phyloP scores from a whole-genome alignment of 345 rosid species.

The Brassica juncea region DNA sequence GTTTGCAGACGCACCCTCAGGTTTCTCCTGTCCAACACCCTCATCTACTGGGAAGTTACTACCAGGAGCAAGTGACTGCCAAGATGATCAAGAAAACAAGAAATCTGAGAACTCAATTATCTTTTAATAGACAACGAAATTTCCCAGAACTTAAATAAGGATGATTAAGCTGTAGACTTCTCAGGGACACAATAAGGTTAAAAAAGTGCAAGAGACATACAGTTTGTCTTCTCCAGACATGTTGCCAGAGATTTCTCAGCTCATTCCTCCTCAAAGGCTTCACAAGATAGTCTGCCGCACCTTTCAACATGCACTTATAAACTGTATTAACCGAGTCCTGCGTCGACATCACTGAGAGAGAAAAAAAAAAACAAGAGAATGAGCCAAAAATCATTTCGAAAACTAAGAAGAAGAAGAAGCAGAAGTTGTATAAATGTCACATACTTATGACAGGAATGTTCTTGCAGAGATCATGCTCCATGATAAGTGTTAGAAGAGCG shows the following conservation, averaged over 20 bases:
- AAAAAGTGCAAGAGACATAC: slow-evolving; percentile 48
- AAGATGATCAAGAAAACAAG: slow-evolving; percentile 14
- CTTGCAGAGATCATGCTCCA: slow-evolving; percentile 91
- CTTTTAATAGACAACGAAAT: slow-evolving; percentile 34
- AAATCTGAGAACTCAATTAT: slow-evolving; percentile 36
- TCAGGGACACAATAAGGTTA: background rate
- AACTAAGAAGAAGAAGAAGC: background rate
- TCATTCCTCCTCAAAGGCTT: slow-evolving; percentile 95
- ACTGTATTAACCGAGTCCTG: slow-evolving; percentile 83
- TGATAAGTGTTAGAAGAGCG: slow-evolving; percentile 78
- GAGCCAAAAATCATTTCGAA: background rate
- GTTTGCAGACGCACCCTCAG: slow-evolving; percentile 73
- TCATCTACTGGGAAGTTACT: slow-evolving; percentile 50
- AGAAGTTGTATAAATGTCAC: slow-evolving; percentile 14
- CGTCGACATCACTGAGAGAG: slow-evolving; percentile 90
- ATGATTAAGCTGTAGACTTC: background rate
- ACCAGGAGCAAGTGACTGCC: slow-evolving; percentile 55
- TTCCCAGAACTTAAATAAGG: slow-evolving; percentile 35
- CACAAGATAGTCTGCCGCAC: slow-evolving; percentile 92
- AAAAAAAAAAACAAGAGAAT: background rate
- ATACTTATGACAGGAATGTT: slow-evolving; percentile 93
- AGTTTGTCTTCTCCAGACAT: slow-evolving; percentile 91
- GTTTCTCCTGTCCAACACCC: slow-evolving; percentile 69
- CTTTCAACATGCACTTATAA: slow-evolving; percentile 90
- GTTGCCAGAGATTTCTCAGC: slow-evolving; percentile 94